These are phyloP conservation scores for Typha latifolia DNA, from an alignment of 176 grass and related monocot genomes.

Conservation along the genomic window DNA sequence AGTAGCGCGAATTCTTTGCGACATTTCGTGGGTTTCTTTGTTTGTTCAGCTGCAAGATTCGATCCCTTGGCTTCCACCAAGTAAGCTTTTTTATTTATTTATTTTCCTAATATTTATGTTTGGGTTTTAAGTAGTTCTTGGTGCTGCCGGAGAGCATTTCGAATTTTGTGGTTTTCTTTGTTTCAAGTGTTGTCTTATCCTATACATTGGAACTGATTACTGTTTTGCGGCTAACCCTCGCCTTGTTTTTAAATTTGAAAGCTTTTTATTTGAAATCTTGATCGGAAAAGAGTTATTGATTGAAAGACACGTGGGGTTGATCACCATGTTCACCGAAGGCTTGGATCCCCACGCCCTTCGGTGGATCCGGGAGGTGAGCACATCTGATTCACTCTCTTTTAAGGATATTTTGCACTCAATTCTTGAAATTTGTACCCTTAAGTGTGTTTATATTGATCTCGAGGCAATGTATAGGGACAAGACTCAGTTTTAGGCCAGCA, in stretches of 20 bases:
- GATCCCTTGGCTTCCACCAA: background rate
- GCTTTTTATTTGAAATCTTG: background rate
- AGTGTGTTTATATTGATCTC: background rate
- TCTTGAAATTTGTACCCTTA: background rate
- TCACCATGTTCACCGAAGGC: constrained; percentile 84
- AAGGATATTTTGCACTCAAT: background rate
- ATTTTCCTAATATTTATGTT: background rate
- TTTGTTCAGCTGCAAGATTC: background rate
- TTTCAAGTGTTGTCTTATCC: no score
- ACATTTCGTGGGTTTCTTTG: background rate
- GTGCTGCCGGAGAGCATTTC: background rate
- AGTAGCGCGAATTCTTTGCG: background rate
- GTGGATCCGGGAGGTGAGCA: constrained; percentile 79
- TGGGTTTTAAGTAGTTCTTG: background rate
- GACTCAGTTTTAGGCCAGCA: constrained; percentile 21
- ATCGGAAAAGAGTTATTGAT: constrained; percentile 28
- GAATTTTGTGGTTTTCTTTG: no score
- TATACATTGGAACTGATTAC: background rate
- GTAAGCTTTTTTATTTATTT: background rate
- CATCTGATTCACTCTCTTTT: background rate
- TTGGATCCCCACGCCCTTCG: constrained; percentile 63
- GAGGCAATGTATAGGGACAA: constrained; percentile 7
- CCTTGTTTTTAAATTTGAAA: background rate
- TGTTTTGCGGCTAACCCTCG: background rate
- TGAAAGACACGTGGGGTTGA: background rate